Percentiles rank a stretch among this genome's conserved stretches.
Conservation (phyloP, 371 early-diverging fungal species). For the Caulochytrium protostelioides region DNA sequence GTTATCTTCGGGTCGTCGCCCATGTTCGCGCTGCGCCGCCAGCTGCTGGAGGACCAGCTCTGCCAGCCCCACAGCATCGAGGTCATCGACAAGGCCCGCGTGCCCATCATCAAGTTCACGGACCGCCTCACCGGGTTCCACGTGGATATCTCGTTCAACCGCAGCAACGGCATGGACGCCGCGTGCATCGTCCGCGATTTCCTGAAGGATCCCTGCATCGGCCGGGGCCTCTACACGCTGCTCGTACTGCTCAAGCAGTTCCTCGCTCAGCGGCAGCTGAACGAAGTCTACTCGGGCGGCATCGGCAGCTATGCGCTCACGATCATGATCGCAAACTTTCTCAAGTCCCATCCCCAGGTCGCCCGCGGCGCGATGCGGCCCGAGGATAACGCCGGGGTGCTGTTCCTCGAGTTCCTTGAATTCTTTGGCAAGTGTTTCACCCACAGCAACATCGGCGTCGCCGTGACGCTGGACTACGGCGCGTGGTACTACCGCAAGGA, state of each 20-base stretch:
- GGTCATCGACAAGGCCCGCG: conserved; percentile 36
- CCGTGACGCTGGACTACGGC: conserved; percentile 19
- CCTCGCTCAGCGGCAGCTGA: conserved; percentile 41
- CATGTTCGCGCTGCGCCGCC: conserved; percentile 4
- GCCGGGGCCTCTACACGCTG: conserved; percentile 39
- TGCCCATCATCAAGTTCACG: conserved; percentile 79
- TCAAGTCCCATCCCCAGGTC: conserved; percentile 64
- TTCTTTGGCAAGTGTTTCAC: conserved; percentile 73
- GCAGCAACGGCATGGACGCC: conserved; percentile 39
- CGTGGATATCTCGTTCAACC: conserved; percentile 70
- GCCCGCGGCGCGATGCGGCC: conserved; percentile 38
- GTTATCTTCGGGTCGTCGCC: conserved; percentile 21
- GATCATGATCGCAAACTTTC: conserved; percentile 57
- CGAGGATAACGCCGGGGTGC: conserved; percentile 57
- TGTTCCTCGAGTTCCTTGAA: conserved; percentile 88
- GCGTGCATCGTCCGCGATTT: conserved; percentile 34
- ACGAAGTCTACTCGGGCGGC: conserved; percentile 85
- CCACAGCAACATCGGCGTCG: conserved; percentile 42
- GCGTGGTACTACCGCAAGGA: conserved; percentile 38
- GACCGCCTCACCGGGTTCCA: conserved; percentile 44
- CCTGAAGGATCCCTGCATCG: conserved; percentile 16
- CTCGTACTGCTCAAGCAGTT: conserved; percentile 66
- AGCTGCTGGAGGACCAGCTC: conserved; percentile 5
- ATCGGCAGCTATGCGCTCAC: conserved; percentile 80
- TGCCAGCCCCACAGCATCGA: conserved; percentile 10